Conservation (phyloP, 1,284 basidiomycete genomes). For the Malassezia pachydermatis region DNA sequence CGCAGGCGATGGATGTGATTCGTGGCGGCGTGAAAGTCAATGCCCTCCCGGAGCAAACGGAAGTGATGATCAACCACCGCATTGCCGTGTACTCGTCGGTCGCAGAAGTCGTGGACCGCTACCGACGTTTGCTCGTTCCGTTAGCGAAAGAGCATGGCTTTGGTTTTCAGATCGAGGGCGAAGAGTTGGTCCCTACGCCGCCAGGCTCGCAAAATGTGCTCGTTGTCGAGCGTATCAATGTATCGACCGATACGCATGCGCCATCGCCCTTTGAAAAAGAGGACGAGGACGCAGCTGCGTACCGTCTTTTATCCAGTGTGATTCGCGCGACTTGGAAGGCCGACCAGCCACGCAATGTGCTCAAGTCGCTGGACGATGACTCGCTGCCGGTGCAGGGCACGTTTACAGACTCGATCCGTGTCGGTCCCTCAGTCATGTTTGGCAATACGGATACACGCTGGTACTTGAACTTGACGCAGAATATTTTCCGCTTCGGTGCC, state of each 20-base stretch:
- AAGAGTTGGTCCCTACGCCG: constrained; percentile 15
- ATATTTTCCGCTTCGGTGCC: constrained; percentile 55
- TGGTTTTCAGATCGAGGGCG: constrained; percentile 54
- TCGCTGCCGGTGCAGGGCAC: constrained; percentile 53
- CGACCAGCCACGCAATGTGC: constrained; percentile 55
- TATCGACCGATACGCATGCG: neutral
- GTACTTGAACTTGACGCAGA: constrained; percentile 50
- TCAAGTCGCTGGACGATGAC: constrained; percentile 50
- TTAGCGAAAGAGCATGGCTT: constrained; percentile 54
- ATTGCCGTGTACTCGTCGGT: constrained; percentile 54
- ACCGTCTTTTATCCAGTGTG: constrained; percentile 49
- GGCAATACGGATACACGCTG: constrained; percentile 54
- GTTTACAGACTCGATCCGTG: constrained; percentile 49
- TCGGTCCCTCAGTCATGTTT: constrained; percentile 55
- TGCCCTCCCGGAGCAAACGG: constrained; percentile 56
- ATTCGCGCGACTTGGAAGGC: constrained; percentile 51
- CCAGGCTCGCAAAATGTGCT: constrained; percentile 13
- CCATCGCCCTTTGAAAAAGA: constrained; percentile 13
- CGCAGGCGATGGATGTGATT: constrained; percentile 62
- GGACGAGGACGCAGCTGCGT: constrained; percentile 27
- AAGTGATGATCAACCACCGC: constrained; percentile 57
- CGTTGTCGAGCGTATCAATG: neutral
- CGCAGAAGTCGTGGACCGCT: constrained; percentile 50
- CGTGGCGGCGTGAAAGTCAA: constrained; percentile 61
- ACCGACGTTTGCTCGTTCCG: constrained; percentile 50